Conservation (phyloP, 768 basidiomycete genomes). For the Phlebiopsis flavidoalba region DNA sequence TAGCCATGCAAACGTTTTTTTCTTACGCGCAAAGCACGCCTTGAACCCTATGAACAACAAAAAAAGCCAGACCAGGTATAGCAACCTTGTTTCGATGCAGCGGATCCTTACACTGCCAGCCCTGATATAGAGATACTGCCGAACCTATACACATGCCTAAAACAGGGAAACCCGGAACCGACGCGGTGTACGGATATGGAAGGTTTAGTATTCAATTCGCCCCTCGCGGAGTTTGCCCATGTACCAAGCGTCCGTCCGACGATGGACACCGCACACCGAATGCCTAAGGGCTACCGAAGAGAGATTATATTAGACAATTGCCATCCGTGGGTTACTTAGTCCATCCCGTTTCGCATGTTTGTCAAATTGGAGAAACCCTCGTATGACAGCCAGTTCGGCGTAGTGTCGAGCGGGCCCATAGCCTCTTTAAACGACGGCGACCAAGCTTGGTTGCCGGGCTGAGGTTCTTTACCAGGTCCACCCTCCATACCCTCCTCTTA, state of each 20-base stretch:
- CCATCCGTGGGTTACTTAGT: constrained; percentile 10
- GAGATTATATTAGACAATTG: background rate
- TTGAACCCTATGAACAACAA: background rate
- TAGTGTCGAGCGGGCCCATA: constrained; percentile 71
- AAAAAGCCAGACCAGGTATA: background rate
- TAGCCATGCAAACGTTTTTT: background rate
- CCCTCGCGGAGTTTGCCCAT: background rate
- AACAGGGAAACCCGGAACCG: background rate
- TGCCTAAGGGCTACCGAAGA: background rate
- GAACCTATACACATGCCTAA: background rate
- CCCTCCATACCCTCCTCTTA: constrained; percentile 66
- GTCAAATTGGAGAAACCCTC: constrained; percentile 64
- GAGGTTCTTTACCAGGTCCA: constrained; percentile 69
- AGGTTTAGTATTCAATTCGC: background rate
- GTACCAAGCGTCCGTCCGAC: background rate
- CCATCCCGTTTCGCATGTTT: constrained; percentile 73
- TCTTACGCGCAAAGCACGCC: background rate
- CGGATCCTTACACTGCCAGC: too few species aligned
- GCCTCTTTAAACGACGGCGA: constrained; percentile 69
- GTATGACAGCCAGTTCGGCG: constrained; percentile 81
- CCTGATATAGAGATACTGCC: background rate
- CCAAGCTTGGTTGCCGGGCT: constrained; percentile 61
- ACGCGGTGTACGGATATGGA: background rate
- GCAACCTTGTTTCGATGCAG: background rate
- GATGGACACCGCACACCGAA: too few species aligned